A percentile compares a stretch with the other conserved stretches of the same genome.
These are phyloP conservation scores for Fusarium fracticaudum DNA, from an alignment of 2,329 filamentous ascomycete species.

Conservation along the genomic window DNA sequence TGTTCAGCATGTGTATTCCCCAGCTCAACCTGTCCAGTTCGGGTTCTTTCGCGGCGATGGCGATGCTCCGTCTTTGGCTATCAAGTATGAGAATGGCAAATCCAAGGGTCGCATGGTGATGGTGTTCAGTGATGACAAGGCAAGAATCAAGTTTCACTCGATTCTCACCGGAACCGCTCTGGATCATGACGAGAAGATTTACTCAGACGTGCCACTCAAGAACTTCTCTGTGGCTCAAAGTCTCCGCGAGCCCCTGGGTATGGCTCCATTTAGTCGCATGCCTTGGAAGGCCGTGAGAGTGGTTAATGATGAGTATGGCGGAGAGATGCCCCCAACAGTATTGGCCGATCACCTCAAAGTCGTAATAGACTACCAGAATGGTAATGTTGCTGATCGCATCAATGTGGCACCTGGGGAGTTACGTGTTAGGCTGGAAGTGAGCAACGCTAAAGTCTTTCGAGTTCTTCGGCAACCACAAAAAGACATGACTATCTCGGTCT, in stretches of 20 bases:
- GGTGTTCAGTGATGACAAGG: slow-evolving; percentile 78
- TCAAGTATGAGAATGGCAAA: slow-evolving; percentile 74
- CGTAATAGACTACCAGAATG: slow-evolving; percentile 78
- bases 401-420: slow-evolving; percentile 83
- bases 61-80: slow-evolving; percentile 73
- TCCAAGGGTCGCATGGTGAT: slow-evolving; percentile 78
- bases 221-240: slow-evolving; percentile 70
- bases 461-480: slow-evolving; percentile 77
- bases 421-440: slow-evolving; percentile 71
- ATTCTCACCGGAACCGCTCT: slow-evolving; percentile 78
- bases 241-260: slow-evolving; percentile 59
- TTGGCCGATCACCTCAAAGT: slow-evolving; percentile 81
- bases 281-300: slow-evolving; percentile 75
- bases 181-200: slow-evolving; percentile 73
- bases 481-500: slow-evolving; percentile 80
- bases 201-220: slow-evolving; percentile 73
- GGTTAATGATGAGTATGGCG: slow-evolving; percentile 75
- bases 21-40: slow-evolving; percentile 77
- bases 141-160: slow-evolving; percentile 76
- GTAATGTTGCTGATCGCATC: slow-evolving; percentile 83
- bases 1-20: slow-evolving; percentile 74
- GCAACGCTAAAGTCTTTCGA: slow-evolving; percentile 69
- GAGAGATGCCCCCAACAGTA: slow-evolving; percentile 71
- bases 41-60: slow-evolving; percentile 79
- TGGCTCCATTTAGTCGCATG: slow-evolving; percentile 60